Evolutionary conservation across 1,139 yeast species (phyloP).

Genomic region (Geotrichum reessii): DNA sequence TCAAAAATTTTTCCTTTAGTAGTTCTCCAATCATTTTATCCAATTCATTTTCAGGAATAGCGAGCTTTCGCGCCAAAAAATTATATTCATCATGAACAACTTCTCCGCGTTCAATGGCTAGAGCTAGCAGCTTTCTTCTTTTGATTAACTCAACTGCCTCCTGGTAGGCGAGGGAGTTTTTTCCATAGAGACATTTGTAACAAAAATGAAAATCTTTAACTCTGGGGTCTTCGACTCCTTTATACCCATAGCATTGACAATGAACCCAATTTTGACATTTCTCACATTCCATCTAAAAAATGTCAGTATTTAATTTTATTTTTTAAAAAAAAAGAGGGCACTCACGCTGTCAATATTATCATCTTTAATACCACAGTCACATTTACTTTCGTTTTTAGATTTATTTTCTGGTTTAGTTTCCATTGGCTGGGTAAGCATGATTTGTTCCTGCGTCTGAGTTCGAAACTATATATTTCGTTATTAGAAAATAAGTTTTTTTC

Average conservation of each 20-base stretch:
- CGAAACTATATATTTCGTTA: conserved; percentile 3
- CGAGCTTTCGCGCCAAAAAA: conserved; percentile 1
- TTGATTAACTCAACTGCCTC: conserved; percentile 10
- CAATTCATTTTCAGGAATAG: conserved; percentile 7
- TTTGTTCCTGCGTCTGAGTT: conserved; percentile 14
- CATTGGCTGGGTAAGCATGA: conserved; percentile 9
- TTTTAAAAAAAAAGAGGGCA: neutral
- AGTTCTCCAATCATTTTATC: conserved; percentile 7
- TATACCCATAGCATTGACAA: conserved; percentile 15
- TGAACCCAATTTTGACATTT: conserved; percentile 15
- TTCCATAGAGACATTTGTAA: conserved; percentile 12
- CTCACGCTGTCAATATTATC: conserved; percentile 3
- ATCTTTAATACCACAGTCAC: conserved; percentile 6
- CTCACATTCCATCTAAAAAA: conserved; percentile 12
- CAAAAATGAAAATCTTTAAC: conserved; percentile 13
- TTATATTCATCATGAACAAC: conserved; percentile 4
- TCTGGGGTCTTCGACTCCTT: neutral
- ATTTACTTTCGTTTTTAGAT: neutral
- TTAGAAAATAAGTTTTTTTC: neutral
- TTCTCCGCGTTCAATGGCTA: conserved; percentile 9
- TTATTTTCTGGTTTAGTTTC: neutral
- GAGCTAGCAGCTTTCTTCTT: conserved; percentile 7
- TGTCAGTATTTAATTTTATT: neutral
- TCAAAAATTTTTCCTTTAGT: conserved; percentile 11
- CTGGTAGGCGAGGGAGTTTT: conserved; percentile 1